Conservation (phyloP, 148 eudicot genomes). For the Oxyria digyna region DNA sequence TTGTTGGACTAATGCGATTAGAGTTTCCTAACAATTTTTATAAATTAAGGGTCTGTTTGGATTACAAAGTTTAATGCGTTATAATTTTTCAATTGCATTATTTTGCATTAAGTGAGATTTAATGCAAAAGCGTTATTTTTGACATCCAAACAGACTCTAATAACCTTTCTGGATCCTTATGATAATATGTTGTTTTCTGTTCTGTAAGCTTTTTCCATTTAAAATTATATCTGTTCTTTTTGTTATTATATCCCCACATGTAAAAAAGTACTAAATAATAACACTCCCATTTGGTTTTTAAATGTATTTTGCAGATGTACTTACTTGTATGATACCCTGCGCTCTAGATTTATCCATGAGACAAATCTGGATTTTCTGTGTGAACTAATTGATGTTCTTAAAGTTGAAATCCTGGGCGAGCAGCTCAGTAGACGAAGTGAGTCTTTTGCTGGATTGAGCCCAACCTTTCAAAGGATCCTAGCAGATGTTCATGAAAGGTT, state of each 20-base stretch:
- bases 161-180: not conserved
- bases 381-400: slow-evolving; percentile 92
- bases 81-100: no score
- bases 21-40: not conserved
- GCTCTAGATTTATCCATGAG: slow-evolving; percentile 95
- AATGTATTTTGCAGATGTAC: slow-evolving; percentile 62
- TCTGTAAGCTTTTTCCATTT: not conserved
- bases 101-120: no score
- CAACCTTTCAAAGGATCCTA: slow-evolving; percentile 80
- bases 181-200: not conserved
- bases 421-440: slow-evolving; percentile 71
- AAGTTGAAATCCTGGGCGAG: slow-evolving; percentile 90
- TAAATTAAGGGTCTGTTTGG: not conserved
- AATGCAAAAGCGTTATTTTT: no score
- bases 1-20: not conserved
- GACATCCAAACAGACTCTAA: no score
- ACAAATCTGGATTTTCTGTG: slow-evolving; percentile 85
- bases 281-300: not conserved
- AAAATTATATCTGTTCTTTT: not conserved
- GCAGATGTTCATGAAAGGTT: slow-evolving; percentile 94
- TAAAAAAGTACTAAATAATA: not conserved
- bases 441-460: slow-evolving; percentile 82
- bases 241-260: not conserved
- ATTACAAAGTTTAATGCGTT: no score
- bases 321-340: slow-evolving; percentile 90